A percentile compares a stretch with the other conserved stretches of the same genome.
These are phyloP conservation scores for Podila clonocystis DNA, from an alignment of 192 early-diverging fungal species.

Conservation along the genomic window DNA sequence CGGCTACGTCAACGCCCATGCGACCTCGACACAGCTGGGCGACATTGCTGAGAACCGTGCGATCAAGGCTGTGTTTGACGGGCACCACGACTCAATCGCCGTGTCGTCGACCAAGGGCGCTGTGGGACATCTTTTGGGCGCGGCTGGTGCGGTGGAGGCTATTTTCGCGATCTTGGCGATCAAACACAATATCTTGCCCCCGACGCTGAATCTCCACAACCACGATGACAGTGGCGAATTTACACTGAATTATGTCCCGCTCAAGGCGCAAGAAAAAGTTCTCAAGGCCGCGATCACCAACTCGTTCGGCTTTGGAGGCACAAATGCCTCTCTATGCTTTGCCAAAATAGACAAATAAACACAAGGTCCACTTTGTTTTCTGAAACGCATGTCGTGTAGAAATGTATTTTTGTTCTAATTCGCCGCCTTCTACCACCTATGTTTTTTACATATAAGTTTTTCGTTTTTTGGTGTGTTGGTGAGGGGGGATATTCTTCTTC, in stretches of 20 bases:
- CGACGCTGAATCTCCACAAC: constrained; percentile 83
- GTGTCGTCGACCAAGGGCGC: constrained; percentile 94
- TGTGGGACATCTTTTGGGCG: constrained; percentile 94
- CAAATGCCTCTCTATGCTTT: constrained; percentile 79
- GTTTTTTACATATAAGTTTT: neutral
- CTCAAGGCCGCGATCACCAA: constrained; percentile 82
- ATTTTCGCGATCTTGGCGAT: constrained; percentile 88
- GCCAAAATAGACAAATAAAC: constrained; percentile 53
- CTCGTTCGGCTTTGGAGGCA: constrained; percentile 94
- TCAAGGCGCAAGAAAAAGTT: constrained; percentile 66
- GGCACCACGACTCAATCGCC: constrained; percentile 58
- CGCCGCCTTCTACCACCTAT: neutral
- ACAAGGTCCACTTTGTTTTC: neutral
- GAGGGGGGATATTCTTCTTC: neutral
- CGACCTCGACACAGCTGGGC: constrained; percentile 85
- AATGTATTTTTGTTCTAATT: too few relatives aligned
- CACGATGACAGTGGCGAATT: constrained; percentile 71
- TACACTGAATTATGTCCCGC: constrained; percentile 85
- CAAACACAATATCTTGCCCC: constrained; percentile 79
- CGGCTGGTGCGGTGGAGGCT: constrained; percentile 94
- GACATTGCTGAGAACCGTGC: constrained; percentile 90
- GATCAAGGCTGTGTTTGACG: constrained; percentile 81
- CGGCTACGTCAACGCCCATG: constrained; percentile 95
- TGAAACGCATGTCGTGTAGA: neutral
- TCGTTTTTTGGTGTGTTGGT: neutral